Evolutionary conservation across 305 asterid genomes (phyloP).

Genomic region (Stenogyne calaminthoides): DNA sequence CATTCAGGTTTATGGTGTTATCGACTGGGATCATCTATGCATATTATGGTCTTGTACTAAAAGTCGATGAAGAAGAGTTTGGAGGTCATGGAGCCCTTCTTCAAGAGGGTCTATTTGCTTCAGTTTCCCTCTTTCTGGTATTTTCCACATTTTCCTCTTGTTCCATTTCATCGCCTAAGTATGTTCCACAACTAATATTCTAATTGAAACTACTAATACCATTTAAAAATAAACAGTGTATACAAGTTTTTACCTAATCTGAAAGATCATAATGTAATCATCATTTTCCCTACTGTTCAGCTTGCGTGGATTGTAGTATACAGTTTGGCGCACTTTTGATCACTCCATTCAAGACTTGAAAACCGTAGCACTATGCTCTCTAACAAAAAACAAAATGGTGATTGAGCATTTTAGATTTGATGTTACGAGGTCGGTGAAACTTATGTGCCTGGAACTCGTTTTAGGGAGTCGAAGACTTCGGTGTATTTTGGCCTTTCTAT

Average conservation of each 20-base stretch:
- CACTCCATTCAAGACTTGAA: slow-evolving; percentile 23
- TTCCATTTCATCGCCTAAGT: not conserved
- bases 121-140: slow-evolving; percentile 89
- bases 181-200: no score
- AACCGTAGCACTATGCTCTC: slow-evolving; percentile 7
- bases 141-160: not conserved
- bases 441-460: slow-evolving; percentile 26
- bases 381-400: slow-evolving; percentile 10
- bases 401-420: slow-evolving; percentile 24
- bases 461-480: slow-evolving; percentile 29
- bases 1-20: slow-evolving; percentile 64
- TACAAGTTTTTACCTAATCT: no score
- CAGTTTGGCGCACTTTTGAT: slow-evolving; percentile 94
- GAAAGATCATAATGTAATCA: slow-evolving; percentile 14
- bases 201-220: no score
- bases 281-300: slow-evolving; percentile 44
- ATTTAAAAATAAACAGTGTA: no score
- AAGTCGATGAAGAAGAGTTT: slow-evolving; percentile 93
- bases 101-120: slow-evolving; percentile 95
- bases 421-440: slow-evolving; percentile 25
- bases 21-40: slow-evolving; percentile 86
- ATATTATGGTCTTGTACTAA: slow-evolving; percentile 71
- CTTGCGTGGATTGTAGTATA: slow-evolving; percentile 87
- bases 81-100: slow-evolving; percentile 98
- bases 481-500: slow-evolving; percentile 30